Evolutionary conservation across 2,329 filamentous ascomycete genomes (phyloP), one percentile per base, ranked within the genome.

Genomic region (Byssochlamys sp.): DNA sequence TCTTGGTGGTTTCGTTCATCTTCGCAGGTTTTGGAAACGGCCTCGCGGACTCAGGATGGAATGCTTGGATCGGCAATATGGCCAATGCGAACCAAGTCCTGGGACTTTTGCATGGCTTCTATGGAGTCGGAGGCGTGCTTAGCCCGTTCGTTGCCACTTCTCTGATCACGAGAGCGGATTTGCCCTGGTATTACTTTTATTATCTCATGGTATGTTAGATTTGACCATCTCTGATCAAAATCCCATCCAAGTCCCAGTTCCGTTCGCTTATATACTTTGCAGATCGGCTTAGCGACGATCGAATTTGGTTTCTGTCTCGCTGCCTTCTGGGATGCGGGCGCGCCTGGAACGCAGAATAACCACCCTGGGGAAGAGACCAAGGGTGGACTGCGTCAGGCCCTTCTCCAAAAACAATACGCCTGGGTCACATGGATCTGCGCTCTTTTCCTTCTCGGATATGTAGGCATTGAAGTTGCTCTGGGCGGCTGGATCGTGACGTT

Each of bases 401-500:
- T 64, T 55, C 64, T 28, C 19, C 82, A 79, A 0, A 70, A 85
- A n/a, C 66, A 68, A 4, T 67, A 77, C 54, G 78, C 76, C 28
- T n/a, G 49, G 56, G 78, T 88, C 2, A 87, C 87, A 2, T 91
- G 88, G 87, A 76, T 90, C n/a, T 78, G 84, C 50, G 81, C 87
- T 2, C 55, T 84, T 4, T 91, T 91, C 68, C 74, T 91, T 24
- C 80, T 91, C 7, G 81, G 82, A 12, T 91, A 91, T 65, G 84
- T 90, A 12, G 89, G 88, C 14, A 80, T 82, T 7, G 88, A 91
- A 72, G 87, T 90, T 59, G 75, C 52, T 39, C 27, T 29, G 39
- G 84, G 84, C 19, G 87, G 87, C 29, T 90, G 87, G 88, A 84
- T 91, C 60, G 85, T 89, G 55, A 84, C 84, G 1, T 90, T 91